phyloP scores from a whole-genome alignment of 1,139 yeast species.

The Arxiozyma heterogenica region DNA sequence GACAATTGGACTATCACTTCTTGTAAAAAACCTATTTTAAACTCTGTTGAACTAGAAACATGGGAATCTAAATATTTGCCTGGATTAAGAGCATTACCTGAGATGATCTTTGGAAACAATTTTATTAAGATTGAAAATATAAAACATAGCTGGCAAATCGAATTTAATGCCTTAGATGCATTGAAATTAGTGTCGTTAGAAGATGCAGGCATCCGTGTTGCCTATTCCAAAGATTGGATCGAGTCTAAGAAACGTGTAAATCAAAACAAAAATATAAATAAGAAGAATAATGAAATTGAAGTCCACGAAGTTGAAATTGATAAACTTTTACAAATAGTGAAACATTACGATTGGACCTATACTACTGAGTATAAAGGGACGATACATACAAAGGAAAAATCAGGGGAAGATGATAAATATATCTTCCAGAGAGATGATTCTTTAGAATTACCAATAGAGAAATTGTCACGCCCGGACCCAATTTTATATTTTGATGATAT shows the following conservation, averaged over 20 bases:
- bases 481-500: conserved; percentile 84
- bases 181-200: conserved; percentile 53
- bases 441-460: conserved; percentile 54
- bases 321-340: conserved; percentile 44
- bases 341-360: conserved; percentile 96
- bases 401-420: conserved; percentile 2
- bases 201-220: conserved; percentile 51
- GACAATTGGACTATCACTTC: conserved; percentile 73
- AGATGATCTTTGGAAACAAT: conserved; percentile 95
- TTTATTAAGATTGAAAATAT: conserved; percentile 43
- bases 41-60: conserved; percentile 62
- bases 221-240: conserved; percentile 87
- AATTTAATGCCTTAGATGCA: conserved; percentile 75
- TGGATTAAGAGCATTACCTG: conserved; percentile 74
- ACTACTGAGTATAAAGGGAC: conserved; percentile 72
- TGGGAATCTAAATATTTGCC: conserved; percentile 44
- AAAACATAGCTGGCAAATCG: conserved; percentile 37
- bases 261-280: background rate
- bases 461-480: conserved; percentile 69
- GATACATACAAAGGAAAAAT: background rate
- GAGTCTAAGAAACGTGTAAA: conserved; percentile 45
- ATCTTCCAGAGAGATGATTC: conserved; percentile 22
- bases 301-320: conserved; percentile 27
- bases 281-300: conserved; percentile 10
- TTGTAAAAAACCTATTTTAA: conserved; percentile 66